Evolutionary conservation across 441 rosid species (phyloP), one percentile per base, ranked within the genome.

Genomic region (Eruca vesicaria): DNA sequence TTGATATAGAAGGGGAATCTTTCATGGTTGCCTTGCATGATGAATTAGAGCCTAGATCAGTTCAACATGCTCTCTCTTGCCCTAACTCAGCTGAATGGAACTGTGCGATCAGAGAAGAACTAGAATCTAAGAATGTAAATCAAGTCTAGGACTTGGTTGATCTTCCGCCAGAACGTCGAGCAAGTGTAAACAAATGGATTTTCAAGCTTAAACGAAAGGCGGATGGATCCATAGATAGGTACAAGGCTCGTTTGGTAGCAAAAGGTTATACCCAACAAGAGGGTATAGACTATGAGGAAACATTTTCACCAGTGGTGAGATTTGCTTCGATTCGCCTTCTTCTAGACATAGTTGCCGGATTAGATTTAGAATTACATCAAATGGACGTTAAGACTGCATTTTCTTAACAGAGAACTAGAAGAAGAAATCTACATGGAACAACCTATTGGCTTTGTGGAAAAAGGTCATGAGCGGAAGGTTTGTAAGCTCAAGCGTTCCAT

Each of bases 1-100:
- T 58, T 45, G 68, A 74, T 0, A 74, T n/a, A n/a, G n/a, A n/a
- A n/a, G n/a, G n/a, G n/a, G n/a, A n/a, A n/a, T n/a, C n/a, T n/a
- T 74, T 74, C 10, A 74, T 74, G 78, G 57, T 36, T 8, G 50
- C 61, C 6, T 2, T 2, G 11, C 19, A 66, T 59, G 38, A 59
- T 29, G 12, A 59, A 1, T 29, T 28, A 7, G 38, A 28, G 2
- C 63, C 63, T 29, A 28, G 2, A 29, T 59, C 12, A n/a, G 38
- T 29, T n/a, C 12, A 59, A n/a, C 20, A 32, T 8, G 20, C 21
- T 60, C 36, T 60, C 23, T 60, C 43, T 28, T 57, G 10, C 9
- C 35, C 60, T 11, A 56, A 23, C 16, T 11, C 32, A 12, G 4
- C 1, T 21, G 16, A 23, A 56, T 23, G 60, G 62, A 26, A 57